Evolutionary conservation across 257 asterid genomes (phyloP), one percentile per base, ranked within the genome.

Genomic region (Nicotiana obtusifolia): DNA sequence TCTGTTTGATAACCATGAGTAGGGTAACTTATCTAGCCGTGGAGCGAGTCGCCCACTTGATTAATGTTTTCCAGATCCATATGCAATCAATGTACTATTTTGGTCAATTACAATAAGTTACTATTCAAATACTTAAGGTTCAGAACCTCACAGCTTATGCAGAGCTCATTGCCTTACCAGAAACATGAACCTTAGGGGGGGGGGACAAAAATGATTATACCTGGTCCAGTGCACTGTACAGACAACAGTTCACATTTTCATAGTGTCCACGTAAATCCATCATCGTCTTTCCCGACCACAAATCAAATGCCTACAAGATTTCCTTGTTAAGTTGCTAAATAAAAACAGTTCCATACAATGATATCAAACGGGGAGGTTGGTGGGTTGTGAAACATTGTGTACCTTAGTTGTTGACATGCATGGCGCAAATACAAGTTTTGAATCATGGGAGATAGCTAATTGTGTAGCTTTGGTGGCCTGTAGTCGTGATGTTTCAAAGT

Each of bases 201-300:
- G 80, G 82, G 65, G 6, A 31, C 54, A 13, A 86, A 76, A 37
- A 68, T 82, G 31, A 81, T 47, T 20, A 68, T 64, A 94, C 99
- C 98, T 94, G 99, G 88, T 94, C 95, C 22, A 80, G 86, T n/a
- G 91, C 83, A 85, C 85, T 88, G 88, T 91, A 94, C 90, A 97
- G 92, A 86, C 98, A 96, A 84, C 99, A 94, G 85, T 94, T 94
- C 68, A 93, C 91, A 86, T 92, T 91, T 82, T 94, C 98, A 54
- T 92, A 96, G 84, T 96, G 99, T 57, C 97, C 98, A 83, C 91
- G 95, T 37, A 94, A 92, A 66, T 86, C 86, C 69, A 61, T 84
- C 91, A 88, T 83, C 28, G 91, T 88, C 89, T 88, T 93, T 82
- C 98, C 99, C n/a, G 98, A 91, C 98, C 97, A 96, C 80, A 91